Evolutionary conservation across 192 early-diverging fungal genomes (phyloP).

Genomic region (Podila clonocystis): DNA sequence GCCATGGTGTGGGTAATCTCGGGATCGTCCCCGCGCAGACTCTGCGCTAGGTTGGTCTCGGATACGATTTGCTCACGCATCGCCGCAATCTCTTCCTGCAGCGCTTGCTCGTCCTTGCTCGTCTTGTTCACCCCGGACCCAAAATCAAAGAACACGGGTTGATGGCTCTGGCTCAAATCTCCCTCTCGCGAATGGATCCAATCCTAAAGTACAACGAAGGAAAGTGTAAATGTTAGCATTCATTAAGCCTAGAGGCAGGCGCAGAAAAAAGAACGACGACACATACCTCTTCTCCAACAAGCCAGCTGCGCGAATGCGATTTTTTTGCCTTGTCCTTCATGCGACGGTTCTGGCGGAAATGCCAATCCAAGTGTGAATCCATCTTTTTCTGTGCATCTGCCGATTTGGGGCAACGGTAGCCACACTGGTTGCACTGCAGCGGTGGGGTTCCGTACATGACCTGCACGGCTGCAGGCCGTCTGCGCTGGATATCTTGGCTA

Average conservation of each 20-base stretch:
- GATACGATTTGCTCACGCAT: slow-evolving; percentile 39
- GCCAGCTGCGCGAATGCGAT: slow-evolving; percentile 90
- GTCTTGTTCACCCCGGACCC: slow-evolving; percentile 32
- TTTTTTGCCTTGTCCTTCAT: slow-evolving; percentile 85
- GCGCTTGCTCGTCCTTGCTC: slow-evolving; percentile 32
- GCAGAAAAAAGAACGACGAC: background rate
- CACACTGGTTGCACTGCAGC: slow-evolving; percentile 94
- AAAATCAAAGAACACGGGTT: slow-evolving; percentile 51
- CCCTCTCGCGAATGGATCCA: slow-evolving; percentile 56
- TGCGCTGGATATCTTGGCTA: slow-evolving; percentile 58
- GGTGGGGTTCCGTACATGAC: slow-evolving; percentile 80
- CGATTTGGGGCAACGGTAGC: slow-evolving; percentile 76
- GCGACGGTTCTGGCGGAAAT: slow-evolving; percentile 94
- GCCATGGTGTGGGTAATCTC: slow-evolving; percentile 60
- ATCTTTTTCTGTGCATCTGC: slow-evolving; percentile 77
- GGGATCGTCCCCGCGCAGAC: slow-evolving; percentile 18
- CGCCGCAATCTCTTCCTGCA: slow-evolving; percentile 32
- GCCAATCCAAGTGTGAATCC: slow-evolving; percentile 92
- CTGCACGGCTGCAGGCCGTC: slow-evolving; percentile 63
- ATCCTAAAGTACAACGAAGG: slow-evolving; percentile 38
- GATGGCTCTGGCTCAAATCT: slow-evolving; percentile 39
- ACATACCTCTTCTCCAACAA: slow-evolving; percentile 69
- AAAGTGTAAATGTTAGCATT: background rate
- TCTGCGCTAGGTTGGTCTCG: slow-evolving; percentile 28
- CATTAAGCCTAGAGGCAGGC: background rate